Evolutionary conservation across 345 rosid genomes (phyloP).

Genomic region (Ceriops decandra): DNA sequence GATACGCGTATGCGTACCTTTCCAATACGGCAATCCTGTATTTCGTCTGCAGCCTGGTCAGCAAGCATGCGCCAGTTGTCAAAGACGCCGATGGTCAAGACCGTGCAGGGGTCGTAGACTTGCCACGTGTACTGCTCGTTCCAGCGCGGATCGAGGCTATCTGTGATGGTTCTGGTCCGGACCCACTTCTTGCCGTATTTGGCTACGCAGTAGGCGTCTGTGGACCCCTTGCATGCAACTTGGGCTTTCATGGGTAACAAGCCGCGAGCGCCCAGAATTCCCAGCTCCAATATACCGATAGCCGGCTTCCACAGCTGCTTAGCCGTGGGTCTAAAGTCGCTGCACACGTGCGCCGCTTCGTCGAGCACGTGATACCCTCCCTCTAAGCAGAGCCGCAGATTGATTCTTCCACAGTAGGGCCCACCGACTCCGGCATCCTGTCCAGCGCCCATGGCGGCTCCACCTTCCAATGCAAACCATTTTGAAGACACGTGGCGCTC

Average conservation of each 20-base stretch:
- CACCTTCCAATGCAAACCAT: constrained; percentile 62
- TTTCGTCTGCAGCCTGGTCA: constrained; percentile 41
- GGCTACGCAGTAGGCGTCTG: constrained; percentile 91
- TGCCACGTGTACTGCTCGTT: constrained; percentile 99
- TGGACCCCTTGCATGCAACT: constrained; percentile 71
- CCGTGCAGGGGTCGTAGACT: constrained; percentile 94
- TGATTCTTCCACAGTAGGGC: constrained; percentile 63
- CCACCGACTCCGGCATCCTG: constrained; percentile 15
- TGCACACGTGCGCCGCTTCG: constrained; percentile 97
- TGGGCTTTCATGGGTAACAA: constrained; percentile 83
- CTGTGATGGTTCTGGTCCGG: constrained; percentile 77
- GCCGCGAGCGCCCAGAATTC: constrained; percentile 89
- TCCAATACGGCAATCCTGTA: constrained; percentile 66
- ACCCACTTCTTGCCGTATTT: constrained; percentile 99
- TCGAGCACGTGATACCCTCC: constrained; percentile 99
- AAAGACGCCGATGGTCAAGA: constrained; percentile 72
- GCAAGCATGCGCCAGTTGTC: constrained; percentile 94
- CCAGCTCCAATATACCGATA: constrained; percentile 78
- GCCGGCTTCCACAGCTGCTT: constrained; percentile 98
- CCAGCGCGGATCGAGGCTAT: constrained; percentile 96
- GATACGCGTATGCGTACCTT: constrained; percentile 85
- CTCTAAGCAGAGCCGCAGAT: constrained; percentile 74
- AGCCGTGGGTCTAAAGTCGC: constrained; percentile 93
- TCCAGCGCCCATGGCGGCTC: constrained; percentile 22
- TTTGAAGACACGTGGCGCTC: constrained; percentile 70